These are phyloP conservation scores for Cucurbita argyrosperma DNA, from an alignment of 306 rosid species.

Conservation along the genomic window DNA sequence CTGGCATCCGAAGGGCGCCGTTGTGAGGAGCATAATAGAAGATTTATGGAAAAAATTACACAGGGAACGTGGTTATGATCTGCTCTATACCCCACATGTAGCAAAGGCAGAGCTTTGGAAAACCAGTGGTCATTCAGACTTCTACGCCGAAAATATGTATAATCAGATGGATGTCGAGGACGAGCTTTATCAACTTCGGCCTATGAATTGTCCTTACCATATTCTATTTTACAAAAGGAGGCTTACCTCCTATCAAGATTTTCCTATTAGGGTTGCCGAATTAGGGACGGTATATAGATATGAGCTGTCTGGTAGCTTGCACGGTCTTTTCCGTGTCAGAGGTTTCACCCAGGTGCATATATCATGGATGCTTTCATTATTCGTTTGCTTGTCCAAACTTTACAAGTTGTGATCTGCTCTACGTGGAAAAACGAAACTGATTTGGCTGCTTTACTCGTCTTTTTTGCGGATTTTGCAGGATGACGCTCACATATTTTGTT, in stretches of 20 bases:
- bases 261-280: conserved; percentile 84
- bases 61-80: conserved; percentile 64
- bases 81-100: conserved; percentile 88
- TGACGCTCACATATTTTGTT: conserved; percentile 94
- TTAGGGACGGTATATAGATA: conserved; percentile 94
- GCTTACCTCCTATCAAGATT: conserved; percentile 80
- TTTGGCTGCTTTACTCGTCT: not conserved
- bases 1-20: conserved; percentile 99
- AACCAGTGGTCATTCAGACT: conserved; percentile 95
- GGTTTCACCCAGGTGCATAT: conserved; percentile 78
- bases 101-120: conserved; percentile 97
- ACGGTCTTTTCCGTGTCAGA: conserved; percentile 92
- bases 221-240: conserved; percentile 79
- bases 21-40: conserved; percentile 79
- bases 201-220: conserved; percentile 98
- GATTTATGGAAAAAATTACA: conserved; percentile 81
- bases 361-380: not conserved
- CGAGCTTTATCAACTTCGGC: conserved; percentile 88
- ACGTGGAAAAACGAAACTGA: not conserved
- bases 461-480: conserved; percentile 48
- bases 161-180: conserved; percentile 87
- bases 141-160: conserved; percentile 84
- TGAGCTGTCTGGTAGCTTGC: conserved; percentile 91
- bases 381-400: not conserved
- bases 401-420: not conserved